These are phyloP conservation scores for Pseudozyma hubeiensis DNA, from an alignment of 1,284 basidiomycete species.

Conservation along the genomic window DNA sequence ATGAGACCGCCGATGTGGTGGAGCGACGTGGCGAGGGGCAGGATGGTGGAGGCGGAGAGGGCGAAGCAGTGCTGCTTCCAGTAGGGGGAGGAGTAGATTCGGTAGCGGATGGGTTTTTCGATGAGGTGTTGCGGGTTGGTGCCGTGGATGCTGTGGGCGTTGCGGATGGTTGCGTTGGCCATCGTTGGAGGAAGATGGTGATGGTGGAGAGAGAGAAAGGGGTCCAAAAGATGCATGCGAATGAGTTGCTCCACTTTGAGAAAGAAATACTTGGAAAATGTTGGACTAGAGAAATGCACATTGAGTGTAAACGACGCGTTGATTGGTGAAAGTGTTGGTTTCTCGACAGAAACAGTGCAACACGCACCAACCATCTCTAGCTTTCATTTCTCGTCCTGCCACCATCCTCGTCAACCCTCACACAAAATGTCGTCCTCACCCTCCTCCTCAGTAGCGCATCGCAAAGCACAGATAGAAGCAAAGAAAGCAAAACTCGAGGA, in stretches of 20 bases:
- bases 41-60: constrained; percentile 83
- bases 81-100: constrained; percentile 93
- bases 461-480: constrained; percentile 86
- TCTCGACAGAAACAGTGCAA: background rate
- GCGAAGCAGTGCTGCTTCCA: constrained; percentile 82
- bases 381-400: too few relatives aligned
- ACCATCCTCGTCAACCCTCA: background rate
- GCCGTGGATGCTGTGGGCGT: constrained; percentile 87
- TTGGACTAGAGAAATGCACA: background rate
- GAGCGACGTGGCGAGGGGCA: constrained; percentile 88
- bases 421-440: constrained; percentile 28
- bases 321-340: constrained; percentile 20
- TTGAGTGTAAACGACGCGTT: constrained; percentile 4
- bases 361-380: background rate
- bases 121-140: constrained; percentile 90
- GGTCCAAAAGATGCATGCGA: background rate
- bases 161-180: constrained; percentile 89
- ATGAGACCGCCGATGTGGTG: constrained; percentile 83
- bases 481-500: constrained; percentile 90
- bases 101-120: constrained; percentile 93
- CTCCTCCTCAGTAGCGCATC: constrained; percentile 66
- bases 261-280: background rate
- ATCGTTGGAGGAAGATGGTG: constrained; percentile 30
- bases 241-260: constrained; percentile 3
- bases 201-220: background rate